Conservation (phyloP, 768 basidiomycete species). For the Lactifluus piperatus region DNA sequence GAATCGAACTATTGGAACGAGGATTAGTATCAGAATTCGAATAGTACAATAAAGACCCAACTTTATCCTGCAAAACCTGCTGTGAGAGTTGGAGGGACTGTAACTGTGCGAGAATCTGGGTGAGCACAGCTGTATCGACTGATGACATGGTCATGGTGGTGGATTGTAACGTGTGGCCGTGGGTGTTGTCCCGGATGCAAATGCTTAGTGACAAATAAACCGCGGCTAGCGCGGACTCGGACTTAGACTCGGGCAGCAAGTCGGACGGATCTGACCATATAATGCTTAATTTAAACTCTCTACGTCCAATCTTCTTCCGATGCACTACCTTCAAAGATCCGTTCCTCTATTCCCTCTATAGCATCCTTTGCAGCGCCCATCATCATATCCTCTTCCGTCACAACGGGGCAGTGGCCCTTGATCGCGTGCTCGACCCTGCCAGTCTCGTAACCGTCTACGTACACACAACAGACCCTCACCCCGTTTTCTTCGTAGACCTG, state of each 20-base stretch:
- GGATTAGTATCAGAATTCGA: not conserved
- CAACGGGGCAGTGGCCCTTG: not conserved
- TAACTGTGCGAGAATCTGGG: constrained; percentile 66
- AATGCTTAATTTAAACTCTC: not conserved
- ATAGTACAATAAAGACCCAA: constrained; percentile 25
- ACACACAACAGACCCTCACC: constrained; percentile 3
- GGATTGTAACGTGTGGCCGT: not conserved
- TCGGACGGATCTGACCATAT: not conserved
- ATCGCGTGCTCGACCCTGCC: not conserved
- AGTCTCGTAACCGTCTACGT: constrained; percentile 1
- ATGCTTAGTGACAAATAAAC: too few relatives aligned
- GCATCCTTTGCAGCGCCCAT: constrained; percentile 8
- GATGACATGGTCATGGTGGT: constrained; percentile 5
- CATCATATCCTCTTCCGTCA: not conserved
- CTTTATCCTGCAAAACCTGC: constrained; percentile 74
- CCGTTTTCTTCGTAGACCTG: constrained; percentile 13
- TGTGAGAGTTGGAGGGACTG: constrained; percentile 65
- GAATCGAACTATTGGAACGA: constrained; percentile 42
- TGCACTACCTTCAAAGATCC: not conserved
- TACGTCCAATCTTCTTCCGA: not conserved
- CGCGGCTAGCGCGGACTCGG: too few relatives aligned
- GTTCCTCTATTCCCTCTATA: not conserved
- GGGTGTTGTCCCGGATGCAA: too few relatives aligned
- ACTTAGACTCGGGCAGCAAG: too few relatives aligned
- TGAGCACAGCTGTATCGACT: constrained; percentile 45